Conservation (phyloP, 495 filamentous ascomycete genomes). For the Penicillium arizonense region DNA sequence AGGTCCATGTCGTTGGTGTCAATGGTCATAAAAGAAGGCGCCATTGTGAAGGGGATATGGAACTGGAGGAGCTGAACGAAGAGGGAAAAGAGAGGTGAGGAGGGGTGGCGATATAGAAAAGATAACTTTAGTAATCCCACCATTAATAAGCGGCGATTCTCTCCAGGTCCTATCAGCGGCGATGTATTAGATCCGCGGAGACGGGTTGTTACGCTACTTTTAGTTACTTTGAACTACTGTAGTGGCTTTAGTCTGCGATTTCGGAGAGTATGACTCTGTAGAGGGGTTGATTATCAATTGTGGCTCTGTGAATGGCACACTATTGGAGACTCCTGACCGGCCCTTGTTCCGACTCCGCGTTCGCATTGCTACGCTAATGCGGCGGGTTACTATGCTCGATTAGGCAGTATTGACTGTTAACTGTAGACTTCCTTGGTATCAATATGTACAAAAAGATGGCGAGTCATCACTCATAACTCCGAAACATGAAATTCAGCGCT, state of each 20-base stretch:
- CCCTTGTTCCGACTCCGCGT: background rate
- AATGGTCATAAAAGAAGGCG: slow-evolving; percentile 43
- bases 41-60: slow-evolving; percentile 16
- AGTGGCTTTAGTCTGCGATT: background rate
- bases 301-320: background rate
- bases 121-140: slow-evolving; percentile 23
- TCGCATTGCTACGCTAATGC: background rate
- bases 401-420: too few relatives aligned
- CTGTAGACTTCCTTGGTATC: slow-evolving; percentile 3
- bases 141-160: slow-evolving; percentile 13
- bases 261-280: background rate
- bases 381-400: too few relatives aligned
- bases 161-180: background rate
- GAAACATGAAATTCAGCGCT: slow-evolving; percentile 52
- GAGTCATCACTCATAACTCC: slow-evolving; percentile 26
- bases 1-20: slow-evolving; percentile 47
- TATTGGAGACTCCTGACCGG: background rate
- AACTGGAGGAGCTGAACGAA: background rate
- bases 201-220: too few relatives aligned
- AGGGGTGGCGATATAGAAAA: slow-evolving; percentile 31
- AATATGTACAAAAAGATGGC: slow-evolving; percentile 14
- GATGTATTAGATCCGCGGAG: background rate
- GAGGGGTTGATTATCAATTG: slow-evolving; percentile 26
- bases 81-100: slow-evolving; percentile 15
- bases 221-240: background rate